Evolutionary conservation across 345 rosid genomes (phyloP), one percentile per base, ranked within the genome.

Genomic region (Populus nigra): DNA sequence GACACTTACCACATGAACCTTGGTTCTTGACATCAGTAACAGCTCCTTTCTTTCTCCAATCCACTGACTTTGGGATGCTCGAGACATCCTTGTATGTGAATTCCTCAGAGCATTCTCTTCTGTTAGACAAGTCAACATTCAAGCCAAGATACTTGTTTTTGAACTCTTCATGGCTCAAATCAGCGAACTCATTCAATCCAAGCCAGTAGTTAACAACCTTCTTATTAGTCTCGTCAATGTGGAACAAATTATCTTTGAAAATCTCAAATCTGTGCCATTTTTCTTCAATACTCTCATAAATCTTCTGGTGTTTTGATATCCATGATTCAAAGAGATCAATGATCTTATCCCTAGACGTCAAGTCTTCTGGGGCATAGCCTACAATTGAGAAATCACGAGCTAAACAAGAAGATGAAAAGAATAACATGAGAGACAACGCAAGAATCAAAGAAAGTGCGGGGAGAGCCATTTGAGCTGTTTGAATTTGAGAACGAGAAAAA

Each of bases 21-120:
- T 81, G 84, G 68, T 81, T 81, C 78, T 81, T 81, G 47, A 81
- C 81, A 13, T 43, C 55, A 25, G 84, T 49, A 18, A 81, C 84
- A 7, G 84, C 81, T 16, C 84, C 81, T 69, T 77, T 81, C 84
- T 77, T 77, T 73, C 84, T 73, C 84, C 84, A 81, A 35, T 81
- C 84, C 27, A 77, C 76, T 15, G 84, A 69, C 67, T 77, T 81
- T 11, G 84, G 84, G 69, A 81, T 69, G 13, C 39, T 50, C 13
- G 0, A 13, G 27, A 68, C 78, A 49, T 73, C 75, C 75, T 77
- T 69, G 36, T 81, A 81, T 31, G 69, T 47, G 69, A 76, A 72
- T 43, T 72, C 73, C 18, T 72, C 35, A 13, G 75, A 10, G 57
- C 27, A 20, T 7, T 71, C 69, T 73, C 65, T 72, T 27, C 43